Conservation (phyloP, 2,329 filamentous ascomycete species). For the Fusarium domesticum region DNA sequence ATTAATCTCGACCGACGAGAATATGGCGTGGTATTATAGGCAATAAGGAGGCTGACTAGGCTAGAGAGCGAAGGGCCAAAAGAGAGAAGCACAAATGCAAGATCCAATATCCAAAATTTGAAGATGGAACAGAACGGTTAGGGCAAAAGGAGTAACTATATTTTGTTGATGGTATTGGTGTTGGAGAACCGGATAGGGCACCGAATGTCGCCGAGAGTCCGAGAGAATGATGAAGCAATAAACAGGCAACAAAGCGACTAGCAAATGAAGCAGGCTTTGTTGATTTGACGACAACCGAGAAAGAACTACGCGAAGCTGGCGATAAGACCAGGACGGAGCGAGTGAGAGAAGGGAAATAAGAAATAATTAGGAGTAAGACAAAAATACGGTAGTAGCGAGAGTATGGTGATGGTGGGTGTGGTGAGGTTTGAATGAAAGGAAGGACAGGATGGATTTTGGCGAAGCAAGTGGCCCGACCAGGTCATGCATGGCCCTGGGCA, state of each 20-base stretch:
- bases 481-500: neutral
- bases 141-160: too few relatives aligned
- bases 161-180: too few relatives aligned
- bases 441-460: neutral
- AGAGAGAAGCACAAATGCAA: too few relatives aligned
- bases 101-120: neutral
- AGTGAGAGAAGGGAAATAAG: neutral
- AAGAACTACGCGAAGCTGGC: neutral
- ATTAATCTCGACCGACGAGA: conserved; percentile 35
- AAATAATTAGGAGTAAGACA: neutral
- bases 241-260: neutral
- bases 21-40: conserved; percentile 26
- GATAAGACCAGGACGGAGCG: neutral
- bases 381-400: neutral
- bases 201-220: too few relatives aligned
- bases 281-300: too few relatives aligned
- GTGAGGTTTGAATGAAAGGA: neutral
- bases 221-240: neutral
- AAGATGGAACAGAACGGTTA: too few relatives aligned
- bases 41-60: conserved; percentile 26
- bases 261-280: too few relatives aligned
- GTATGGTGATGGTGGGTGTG: neutral
- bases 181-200: too few relatives aligned
- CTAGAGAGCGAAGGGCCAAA: conserved; percentile 21
- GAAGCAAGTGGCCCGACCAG: neutral